phyloP scores from a whole-genome alignment of 177 flowering plant species.

The Tripterygium wilfordii region DNA sequence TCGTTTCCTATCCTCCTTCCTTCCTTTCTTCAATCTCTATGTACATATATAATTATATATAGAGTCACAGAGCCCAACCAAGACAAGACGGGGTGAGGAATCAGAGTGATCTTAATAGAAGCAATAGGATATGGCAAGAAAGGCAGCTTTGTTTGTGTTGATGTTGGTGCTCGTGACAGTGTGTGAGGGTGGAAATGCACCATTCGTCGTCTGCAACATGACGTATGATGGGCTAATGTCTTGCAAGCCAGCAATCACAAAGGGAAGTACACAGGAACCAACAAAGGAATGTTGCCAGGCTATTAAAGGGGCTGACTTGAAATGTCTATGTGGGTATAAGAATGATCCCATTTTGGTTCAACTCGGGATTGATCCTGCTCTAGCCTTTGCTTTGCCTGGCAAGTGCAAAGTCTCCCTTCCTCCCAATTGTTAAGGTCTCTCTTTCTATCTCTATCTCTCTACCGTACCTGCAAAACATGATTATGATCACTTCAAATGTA shows the following conservation, averaged over 20 bases:
- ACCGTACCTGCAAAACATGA: too few relatives aligned
- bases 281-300: conserved; percentile 37
- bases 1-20: too few relatives aligned
- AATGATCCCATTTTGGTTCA: conserved; percentile 22
- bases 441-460: too few relatives aligned
- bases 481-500: too few relatives aligned
- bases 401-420: conserved; percentile 34
- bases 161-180: conserved; percentile 7
- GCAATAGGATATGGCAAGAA: too few relatives aligned
- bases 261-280: conserved; percentile 22
- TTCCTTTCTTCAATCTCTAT: too few relatives aligned
- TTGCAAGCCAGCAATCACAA: conserved; percentile 36
- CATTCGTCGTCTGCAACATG: conserved; percentile 27
- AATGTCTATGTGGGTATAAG: conserved; percentile 34
- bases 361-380: conserved; percentile 43
- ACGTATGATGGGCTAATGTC: conserved; percentile 20
- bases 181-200: conserved; percentile 3
- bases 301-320: conserved; percentile 26
- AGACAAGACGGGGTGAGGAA: too few relatives aligned
- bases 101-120: too few relatives aligned
- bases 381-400: conserved; percentile 36
- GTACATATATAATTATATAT: too few relatives aligned
- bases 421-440: conserved; percentile 15
- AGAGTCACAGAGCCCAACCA: too few relatives aligned
- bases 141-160: background rate